Base-by-base conservation (phyloP, 768 basidiomycete genomes). In the Naganishia randhawae region DNA sequence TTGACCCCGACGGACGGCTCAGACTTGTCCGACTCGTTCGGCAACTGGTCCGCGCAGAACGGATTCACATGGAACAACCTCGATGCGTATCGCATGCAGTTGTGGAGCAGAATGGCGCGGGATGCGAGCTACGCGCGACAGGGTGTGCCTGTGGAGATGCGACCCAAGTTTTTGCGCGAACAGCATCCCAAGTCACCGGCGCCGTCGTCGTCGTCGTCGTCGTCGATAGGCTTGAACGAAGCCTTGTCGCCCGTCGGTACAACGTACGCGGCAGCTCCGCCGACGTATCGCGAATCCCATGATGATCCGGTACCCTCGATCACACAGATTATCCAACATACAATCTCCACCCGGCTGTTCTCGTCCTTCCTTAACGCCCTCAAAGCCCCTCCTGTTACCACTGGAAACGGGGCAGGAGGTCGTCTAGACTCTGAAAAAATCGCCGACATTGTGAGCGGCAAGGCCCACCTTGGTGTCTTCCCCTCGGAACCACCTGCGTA, bases 21-120 rank as follows among this genome's bases (percentile, higher is more conserved):
- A 16, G 75, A 76, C 78, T 69, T 68, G 67, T 72, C 69, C 50
- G 81, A 80, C 45, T 84, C 85, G 0, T 91, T 92, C 79, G 89
- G 92, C 67, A 83, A 86, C 17, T 93, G 91, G 80, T 83, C 87
- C 27, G 91, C 93, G 72, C 77, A 83, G 71, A 91, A 90, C 71
- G 87, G 88, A 14, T 93, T 93, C 80, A 92, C 89, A 2, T 85
- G 94, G 83, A 92, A 91, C 83, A 86, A 85, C 1, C 82, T 94
- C 72, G 92, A 94, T 80, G 85, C 87, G 77, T 91, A 85, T 73
- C 85, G 92, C 48, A 92, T 92, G 89, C 92, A 95, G 70, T 83
- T 96, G 0, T 95, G 92, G 93, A 86, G 87, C 37, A 86, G 89
- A 81, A 90, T 95, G 86, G 91, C 91, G 0, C 84, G 86, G 35